phyloP scores from a whole-genome alignment of 176 grass and related monocot species.

The Hordeum marinum region DNA sequence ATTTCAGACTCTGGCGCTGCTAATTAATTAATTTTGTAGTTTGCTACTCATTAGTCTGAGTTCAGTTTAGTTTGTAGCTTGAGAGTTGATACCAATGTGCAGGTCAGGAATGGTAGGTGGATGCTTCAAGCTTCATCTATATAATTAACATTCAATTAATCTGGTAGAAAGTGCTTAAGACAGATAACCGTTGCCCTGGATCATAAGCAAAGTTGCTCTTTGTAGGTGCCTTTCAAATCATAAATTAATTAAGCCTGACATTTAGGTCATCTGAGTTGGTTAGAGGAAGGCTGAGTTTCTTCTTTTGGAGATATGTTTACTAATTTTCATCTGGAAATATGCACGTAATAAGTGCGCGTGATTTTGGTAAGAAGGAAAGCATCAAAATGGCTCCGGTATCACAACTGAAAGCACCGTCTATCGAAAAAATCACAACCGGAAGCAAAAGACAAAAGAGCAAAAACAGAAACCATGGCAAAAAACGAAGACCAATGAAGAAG shows the following conservation, averaged over 20 bases:
- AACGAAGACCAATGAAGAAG: neutral
- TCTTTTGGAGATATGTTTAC: neutral
- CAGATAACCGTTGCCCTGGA: constrained; percentile 1
- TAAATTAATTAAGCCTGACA: neutral
- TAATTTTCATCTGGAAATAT: neutral
- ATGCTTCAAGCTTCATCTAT: constrained; percentile 1
- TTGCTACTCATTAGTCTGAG: neutral
- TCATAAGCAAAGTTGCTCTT: constrained; percentile 1
- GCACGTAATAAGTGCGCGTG: neutral
- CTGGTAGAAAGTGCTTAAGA: neutral
- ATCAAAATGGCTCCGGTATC: neutral
- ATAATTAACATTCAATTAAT: neutral
- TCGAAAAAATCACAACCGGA: neutral
- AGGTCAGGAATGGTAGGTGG: constrained; percentile 19
- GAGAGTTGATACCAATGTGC: neutral
- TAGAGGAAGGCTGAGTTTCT: neutral
- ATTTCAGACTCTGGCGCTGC: neutral
- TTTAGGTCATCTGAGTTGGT: neutral
- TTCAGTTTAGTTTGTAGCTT: neutral
- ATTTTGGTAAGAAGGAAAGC: neutral
- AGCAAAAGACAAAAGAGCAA: neutral
- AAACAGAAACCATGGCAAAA: neutral
- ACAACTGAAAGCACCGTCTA: neutral
- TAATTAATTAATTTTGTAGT: neutral
- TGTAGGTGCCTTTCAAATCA: constrained; percentile 22